Evolutionary conservation across 2,329 filamentous ascomycete species (phyloP), one percentile per base, ranked within the genome.

Genomic region (Paraphoma chrysanthemicola): DNA sequence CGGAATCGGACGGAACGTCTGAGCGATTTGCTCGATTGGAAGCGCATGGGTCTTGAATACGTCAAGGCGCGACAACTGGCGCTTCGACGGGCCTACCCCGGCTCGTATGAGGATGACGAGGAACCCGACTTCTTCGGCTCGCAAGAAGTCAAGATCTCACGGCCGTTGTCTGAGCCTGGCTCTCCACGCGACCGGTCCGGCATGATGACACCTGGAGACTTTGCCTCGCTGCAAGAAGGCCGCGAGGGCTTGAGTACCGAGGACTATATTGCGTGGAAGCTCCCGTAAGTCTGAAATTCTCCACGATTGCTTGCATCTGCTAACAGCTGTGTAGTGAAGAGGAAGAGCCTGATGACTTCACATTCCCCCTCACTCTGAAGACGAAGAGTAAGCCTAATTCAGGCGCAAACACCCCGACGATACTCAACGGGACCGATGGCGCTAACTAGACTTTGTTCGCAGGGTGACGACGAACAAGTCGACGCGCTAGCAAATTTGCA

Each of bases 161-260:
- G 95, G 47, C 95, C 95, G 7, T 88, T 98, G 78, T 97, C 93
- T 2, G 93, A 96, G 48, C 95, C 95, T 2, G 95, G 95, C 8
- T 97, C 93, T 16, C 95, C 95, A 9, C 86, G 93, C 59, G 93
- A 97, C 74, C 87, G 93, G 33, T 90, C 90, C 43, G 95, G 95
- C 51, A 97, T 97, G 93, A 98, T 99, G 95, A 99, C 95, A 0
- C 95, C 95, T 7, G 95, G 95, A 45, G 95, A 99, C 78, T 98
- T 98, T 83, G 95, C 93, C 29, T 97, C 92, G 67, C 82, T 99
- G 53, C 95, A 98, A 79, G 95, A 99, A 79, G 92, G 93, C 44
- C 90, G 90, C 43, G 95, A 99, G 77, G 93, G 94, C 1, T 80
- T 99, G 67, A 95, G 85, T 80, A 98, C 95, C 0, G 95, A 99